Percentiles rank a stretch among this genome's conserved stretches.
These are phyloP conservation scores for Hypoxylon sp. DNA, from an alignment of 2,329 filamentous ascomycete species.

Conservation along the genomic window DNA sequence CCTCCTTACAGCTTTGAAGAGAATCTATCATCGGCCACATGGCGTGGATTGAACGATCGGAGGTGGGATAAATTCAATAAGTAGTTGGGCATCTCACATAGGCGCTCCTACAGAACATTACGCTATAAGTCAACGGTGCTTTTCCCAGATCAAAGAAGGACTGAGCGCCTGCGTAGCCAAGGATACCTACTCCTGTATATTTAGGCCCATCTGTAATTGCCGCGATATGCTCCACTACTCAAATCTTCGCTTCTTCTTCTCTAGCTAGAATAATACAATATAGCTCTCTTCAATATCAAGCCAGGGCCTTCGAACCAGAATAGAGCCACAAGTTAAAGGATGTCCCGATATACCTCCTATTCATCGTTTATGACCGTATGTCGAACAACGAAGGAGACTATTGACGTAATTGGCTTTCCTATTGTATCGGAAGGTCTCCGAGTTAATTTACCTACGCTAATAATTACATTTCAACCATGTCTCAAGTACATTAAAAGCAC, in stretches of 20 bases:
- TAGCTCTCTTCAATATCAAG: no score
- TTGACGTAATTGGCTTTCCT: neutral
- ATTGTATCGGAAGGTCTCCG: neutral
- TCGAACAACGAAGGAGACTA: neutral
- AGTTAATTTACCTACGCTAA: neutral
- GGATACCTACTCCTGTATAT: no score
- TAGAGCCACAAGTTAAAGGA: no score
- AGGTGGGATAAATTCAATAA: slow-evolving; percentile 13
- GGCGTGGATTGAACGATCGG: slow-evolving; percentile 1
- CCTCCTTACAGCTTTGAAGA: neutral
- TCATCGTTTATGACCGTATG: no score
- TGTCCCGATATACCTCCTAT: no score
- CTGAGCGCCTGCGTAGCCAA: neutral
- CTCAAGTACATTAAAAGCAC: neutral
- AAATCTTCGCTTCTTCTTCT: neutral
- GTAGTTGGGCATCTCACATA: neutral
- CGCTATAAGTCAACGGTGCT: neutral
- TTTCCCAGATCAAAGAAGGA: neutral
- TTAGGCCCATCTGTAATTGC: neutral
- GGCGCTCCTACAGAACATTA: no score
- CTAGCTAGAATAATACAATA: no score
- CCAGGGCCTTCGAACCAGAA: no score
- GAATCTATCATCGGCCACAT: neutral
- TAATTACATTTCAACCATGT: neutral
- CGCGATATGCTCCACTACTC: neutral